Evolutionary conservation across 2,329 filamentous ascomycete species (phyloP), one percentile per base, ranked within the genome.

Genomic region (Catunica adiposa): DNA sequence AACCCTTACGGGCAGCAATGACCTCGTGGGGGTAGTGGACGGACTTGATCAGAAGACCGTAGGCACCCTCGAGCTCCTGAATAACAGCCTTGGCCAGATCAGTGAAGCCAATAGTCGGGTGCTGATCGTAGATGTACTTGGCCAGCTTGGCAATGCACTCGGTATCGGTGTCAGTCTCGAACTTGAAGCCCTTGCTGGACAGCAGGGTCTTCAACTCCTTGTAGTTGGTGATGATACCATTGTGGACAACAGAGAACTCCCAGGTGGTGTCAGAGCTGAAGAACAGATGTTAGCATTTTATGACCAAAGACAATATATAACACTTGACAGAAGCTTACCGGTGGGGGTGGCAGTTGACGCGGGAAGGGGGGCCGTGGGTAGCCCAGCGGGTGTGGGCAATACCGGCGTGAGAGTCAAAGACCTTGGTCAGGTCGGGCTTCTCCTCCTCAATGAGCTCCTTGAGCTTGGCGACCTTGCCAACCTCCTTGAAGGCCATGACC

Each of bases 211-310:
- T 95, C 65, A 98, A 76, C 75, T 98, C 92, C 79, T 98, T 98
- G 82, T 98, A 98, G 80, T 98, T 98, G 76, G 92, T 98, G 73
- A 98, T 98, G 78, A 98, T 98, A 68, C 92, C 92, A 73, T 98
- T 98, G 84, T 98, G 92, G 60, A 97, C 92, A 64, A 98, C 83
- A 62, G 87, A 79, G 71, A 98, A 98, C 73, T 98, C 86, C 89
- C 90, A 98, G 66, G 75, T 86, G 64, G 84, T 81, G 70, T 98
- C 92, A 62, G 90, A 97, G 71, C 89, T 94, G 62, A 44, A 34
- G 17, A 58, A 26, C 3, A 15, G 40, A 4, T 3, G 29, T 47
- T 57, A 38, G 42, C 34, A 50, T n/a, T 38, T 44, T 22, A 48
- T 1, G 11, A 3, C 25, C 4, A n/a, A 4, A 38, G 17, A 20